Percentiles rank a stretch among this genome's conserved stretches.
These are phyloP conservation scores for Lodderomyces oxycetoniae DNA, from an alignment of 1,139 yeast genomes.

Conservation along the genomic window DNA sequence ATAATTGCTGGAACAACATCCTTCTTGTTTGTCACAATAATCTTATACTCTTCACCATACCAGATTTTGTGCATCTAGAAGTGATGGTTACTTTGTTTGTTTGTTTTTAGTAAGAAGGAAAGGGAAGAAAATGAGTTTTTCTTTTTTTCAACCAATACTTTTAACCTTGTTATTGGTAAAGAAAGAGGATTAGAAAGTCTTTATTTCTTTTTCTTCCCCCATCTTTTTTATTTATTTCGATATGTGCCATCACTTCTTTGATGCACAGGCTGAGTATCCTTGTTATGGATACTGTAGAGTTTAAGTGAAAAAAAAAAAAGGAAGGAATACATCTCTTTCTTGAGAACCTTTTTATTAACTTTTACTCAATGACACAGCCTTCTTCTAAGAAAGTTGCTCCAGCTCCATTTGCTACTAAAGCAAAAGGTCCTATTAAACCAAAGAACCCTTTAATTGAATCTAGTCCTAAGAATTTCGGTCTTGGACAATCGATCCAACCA, in stretches of 20 bases:
- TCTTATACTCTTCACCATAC: constrained; percentile 10
- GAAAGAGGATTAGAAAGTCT: constrained; percentile 1
- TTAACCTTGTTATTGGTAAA: neutral
- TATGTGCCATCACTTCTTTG: constrained; percentile 30
- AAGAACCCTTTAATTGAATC: constrained; percentile 54
- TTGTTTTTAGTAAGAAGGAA: neutral
- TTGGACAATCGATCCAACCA: constrained; percentile 94
- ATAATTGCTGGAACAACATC: constrained; percentile 22
- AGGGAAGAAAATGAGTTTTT: neutral
- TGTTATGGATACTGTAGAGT: constrained; percentile 38
- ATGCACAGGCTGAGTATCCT: constrained; percentile 46
- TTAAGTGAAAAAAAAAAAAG: too few relatives aligned
- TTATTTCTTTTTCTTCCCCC: too few relatives aligned
- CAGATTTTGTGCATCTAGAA: constrained; percentile 32
- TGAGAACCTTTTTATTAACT: constrained; percentile 22
- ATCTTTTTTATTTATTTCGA: neutral
- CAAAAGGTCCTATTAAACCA: constrained; percentile 22
- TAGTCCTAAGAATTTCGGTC: constrained; percentile 90
- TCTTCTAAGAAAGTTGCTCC: constrained; percentile 48
- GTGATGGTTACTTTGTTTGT: constrained; percentile 25
- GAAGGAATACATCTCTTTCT: too few relatives aligned
- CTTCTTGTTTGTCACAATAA: constrained; percentile 18
- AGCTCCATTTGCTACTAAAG: constrained; percentile 46
- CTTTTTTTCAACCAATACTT: neutral
- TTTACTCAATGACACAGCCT: constrained; percentile 70